phyloP scores from a whole-genome alignment of 1,284 basidiomycete genomes.

The Mycocalia duriaeana region DNA sequence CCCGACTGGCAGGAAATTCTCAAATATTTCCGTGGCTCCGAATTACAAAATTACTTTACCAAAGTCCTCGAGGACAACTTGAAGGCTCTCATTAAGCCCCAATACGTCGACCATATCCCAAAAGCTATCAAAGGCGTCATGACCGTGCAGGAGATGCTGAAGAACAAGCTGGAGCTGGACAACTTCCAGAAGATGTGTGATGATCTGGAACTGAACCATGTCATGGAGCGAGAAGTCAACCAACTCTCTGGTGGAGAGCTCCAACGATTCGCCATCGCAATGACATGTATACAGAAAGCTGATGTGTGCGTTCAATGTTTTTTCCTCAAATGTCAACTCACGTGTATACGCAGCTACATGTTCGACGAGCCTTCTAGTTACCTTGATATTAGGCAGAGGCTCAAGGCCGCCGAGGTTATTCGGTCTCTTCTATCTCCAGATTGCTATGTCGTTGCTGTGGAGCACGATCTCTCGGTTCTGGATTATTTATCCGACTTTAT shows the following conservation, averaged over 20 bases:
- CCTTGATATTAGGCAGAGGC: conserved; percentile 89
- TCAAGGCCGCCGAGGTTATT: conserved; percentile 94
- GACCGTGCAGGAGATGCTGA: conserved; percentile 86
- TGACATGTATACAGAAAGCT: conserved; percentile 88
- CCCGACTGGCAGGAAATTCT: conserved; percentile 98
- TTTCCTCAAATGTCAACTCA: not conserved
- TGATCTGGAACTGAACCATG: conserved; percentile 81
- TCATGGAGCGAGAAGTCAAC: conserved; percentile 77
- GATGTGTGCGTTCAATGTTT: conserved; percentile 59
- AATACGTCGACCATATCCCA: conserved; percentile 98
- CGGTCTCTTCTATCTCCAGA: conserved; percentile 75
- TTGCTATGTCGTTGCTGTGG: conserved; percentile 92
- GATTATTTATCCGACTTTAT: conserved; percentile 97
- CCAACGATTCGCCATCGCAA: conserved; percentile 92
- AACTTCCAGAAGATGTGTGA: conserved; percentile 81
- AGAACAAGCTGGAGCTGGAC: conserved; percentile 79
- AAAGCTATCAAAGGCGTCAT: conserved; percentile 88
- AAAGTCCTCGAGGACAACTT: conserved; percentile 98
- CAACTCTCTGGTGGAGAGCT: conserved; percentile 94
- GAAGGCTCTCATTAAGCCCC: conserved; percentile 96
- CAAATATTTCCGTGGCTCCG: conserved; percentile 95
- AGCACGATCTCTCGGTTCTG: conserved; percentile 95
- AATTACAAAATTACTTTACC: conserved; percentile 97
- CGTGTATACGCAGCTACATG: conserved; percentile 66
- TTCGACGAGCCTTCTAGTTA: conserved; percentile 98